Evolutionary conservation across 495 filamentous ascomycete species (phyloP).

Genomic region (Collariella sp.): DNA sequence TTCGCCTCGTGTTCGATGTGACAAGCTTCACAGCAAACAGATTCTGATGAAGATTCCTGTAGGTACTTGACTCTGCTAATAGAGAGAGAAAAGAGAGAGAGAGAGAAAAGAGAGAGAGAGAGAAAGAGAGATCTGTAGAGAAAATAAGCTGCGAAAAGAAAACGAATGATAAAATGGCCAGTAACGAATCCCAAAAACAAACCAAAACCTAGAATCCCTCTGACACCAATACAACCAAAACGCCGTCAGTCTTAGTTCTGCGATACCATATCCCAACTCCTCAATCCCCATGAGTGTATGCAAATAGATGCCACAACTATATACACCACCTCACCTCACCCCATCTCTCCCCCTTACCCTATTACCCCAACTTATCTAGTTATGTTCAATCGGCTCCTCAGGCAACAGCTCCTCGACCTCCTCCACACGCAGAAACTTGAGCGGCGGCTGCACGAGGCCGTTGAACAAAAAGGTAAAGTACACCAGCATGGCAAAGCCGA

Average conservation of each 20-base stretch:
- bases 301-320: not conserved
- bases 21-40: not conserved
- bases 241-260: no score
- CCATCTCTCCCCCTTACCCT: no score
- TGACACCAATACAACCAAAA: no score
- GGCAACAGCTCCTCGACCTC: constrained; percentile 68
- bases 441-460: constrained; percentile 74
- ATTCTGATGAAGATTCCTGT: not conserved
- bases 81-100: no score
- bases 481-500: constrained; percentile 79
- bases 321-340: not conserved
- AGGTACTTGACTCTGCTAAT: not conserved
- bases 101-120: no score
- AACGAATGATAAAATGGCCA: no score
- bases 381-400: constrained; percentile 79
- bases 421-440: constrained; percentile 41
- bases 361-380: constrained; percentile 18
- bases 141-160: no score
- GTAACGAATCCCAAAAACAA: no score
- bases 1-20: not conserved
- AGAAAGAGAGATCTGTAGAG: no score
- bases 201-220: no score
- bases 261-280: no score
- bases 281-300: no score
- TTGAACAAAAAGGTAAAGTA: constrained; percentile 98